Evolutionary conservation across 257 asterid genomes (phyloP).

Genomic region (Vinca minor): DNA sequence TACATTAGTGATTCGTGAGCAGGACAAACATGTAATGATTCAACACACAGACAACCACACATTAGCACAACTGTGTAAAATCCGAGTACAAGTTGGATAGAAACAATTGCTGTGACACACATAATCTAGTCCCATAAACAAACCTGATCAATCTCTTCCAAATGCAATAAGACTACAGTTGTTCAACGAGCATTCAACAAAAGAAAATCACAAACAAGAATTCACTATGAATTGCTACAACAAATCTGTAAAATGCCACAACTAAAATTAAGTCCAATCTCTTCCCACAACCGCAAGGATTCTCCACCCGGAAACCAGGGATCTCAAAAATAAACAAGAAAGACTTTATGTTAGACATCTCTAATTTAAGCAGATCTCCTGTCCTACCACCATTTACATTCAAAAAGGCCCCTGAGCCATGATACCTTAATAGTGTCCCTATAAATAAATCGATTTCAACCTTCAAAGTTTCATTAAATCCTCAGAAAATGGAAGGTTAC

Average conservation of each 20-base stretch:
- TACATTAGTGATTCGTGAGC: background rate
- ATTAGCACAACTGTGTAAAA: background rate
- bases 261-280: background rate
- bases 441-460: background rate
- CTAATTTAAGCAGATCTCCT: too few species aligned
- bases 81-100: background rate
- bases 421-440: background rate
- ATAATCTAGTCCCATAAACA: background rate
- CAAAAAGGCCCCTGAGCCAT: background rate
- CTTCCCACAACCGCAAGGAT: background rate
- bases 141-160: background rate
- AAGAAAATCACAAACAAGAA: background rate
- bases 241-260: background rate
- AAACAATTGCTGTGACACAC: background rate
- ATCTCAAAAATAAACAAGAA: background rate
- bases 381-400: background rate
- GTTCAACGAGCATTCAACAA: background rate
- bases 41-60: background rate
- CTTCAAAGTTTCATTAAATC: background rate
- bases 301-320: background rate
- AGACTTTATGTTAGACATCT: background rate
- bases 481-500: background rate
- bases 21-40: background rate
- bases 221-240: background rate
- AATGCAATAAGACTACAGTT: background rate